These are phyloP conservation scores for Geosmithia flava DNA, from an alignment of 2,329 filamentous ascomycete genomes.

Conservation along the genomic window DNA sequence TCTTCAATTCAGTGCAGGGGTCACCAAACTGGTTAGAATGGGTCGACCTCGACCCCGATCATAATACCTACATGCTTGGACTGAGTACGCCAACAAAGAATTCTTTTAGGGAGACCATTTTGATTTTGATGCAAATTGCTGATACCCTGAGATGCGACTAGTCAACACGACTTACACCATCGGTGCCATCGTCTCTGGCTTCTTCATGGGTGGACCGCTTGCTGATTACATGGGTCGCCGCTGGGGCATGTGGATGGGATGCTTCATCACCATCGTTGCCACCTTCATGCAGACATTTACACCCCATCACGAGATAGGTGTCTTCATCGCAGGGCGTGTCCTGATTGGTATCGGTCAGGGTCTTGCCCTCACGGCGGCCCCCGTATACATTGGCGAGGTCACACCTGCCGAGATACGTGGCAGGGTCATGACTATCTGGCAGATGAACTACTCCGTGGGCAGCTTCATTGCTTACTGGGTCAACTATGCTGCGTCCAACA, in stretches of 20 bases:
- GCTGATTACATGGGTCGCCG: constrained; percentile 52
- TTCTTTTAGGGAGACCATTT: neutral
- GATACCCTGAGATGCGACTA: neutral
- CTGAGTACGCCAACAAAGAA: constrained; percentile 11
- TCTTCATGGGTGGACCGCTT: constrained; percentile 54
- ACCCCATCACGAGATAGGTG: constrained; percentile 45
- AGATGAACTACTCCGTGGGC: constrained; percentile 52
- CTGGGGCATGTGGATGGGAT: constrained; percentile 52
- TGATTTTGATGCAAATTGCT: neutral
- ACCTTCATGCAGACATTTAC: constrained; percentile 59
- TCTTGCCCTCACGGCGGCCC: constrained; percentile 53
- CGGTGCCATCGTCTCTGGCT: constrained; percentile 56
- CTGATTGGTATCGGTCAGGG: constrained; percentile 61
- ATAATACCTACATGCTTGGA: constrained; percentile 30
- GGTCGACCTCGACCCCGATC: constrained; percentile 37
- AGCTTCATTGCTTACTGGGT: constrained; percentile 41
- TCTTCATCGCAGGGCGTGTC: constrained; percentile 57
- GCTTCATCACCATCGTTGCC: constrained; percentile 51
- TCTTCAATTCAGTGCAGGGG: constrained; percentile 61
- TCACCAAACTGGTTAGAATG: constrained; percentile 54
- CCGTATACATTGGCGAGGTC: constrained; percentile 60
- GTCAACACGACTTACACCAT: constrained; percentile 61
- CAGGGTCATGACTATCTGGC: constrained; percentile 56
- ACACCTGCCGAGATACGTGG: constrained; percentile 51
- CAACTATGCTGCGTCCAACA: constrained; percentile 47